Conservation (phyloP, 2,329 filamentous ascomycete species). For the Pezicula neosporulosa region DNA sequence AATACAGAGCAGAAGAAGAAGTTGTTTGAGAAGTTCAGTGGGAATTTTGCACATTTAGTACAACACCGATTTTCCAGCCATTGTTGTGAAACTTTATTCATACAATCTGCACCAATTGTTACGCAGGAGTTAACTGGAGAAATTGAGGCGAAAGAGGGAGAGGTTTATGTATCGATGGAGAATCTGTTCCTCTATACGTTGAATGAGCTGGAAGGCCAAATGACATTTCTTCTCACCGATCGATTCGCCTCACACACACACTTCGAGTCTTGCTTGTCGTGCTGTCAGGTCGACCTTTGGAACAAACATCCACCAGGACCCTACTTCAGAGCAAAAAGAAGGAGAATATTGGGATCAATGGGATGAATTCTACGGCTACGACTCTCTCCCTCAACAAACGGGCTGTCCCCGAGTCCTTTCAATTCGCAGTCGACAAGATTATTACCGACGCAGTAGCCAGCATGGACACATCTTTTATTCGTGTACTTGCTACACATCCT, state of each 20-base stretch:
- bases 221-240: conserved; percentile 78
- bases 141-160: conserved; percentile 40
- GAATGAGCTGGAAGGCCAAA: conserved; percentile 81
- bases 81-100: conserved; percentile 91
- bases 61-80: conserved; percentile 97
- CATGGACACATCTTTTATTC: conserved; percentile 76
- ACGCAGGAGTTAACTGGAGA: conserved; percentile 63
- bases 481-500: conserved; percentile 81
- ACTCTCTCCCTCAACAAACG: conserved; percentile 43
- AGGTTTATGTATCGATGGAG: conserved; percentile 66
- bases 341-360: conserved; percentile 69
- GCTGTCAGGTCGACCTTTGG: conserved; percentile 76
- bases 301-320: conserved; percentile 64
- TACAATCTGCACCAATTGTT: conserved; percentile 75
- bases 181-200: conserved; percentile 78
- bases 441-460: conserved; percentile 71
- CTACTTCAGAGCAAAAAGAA: conserved; percentile 92
- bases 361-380: conserved; percentile 44
- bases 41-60: conserved; percentile 84
- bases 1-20: conserved; percentile 77
- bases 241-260: conserved; percentile 90
- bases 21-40: conserved; percentile 79
- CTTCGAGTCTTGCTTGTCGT: conserved; percentile 83
- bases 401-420: conserved; percentile 76
- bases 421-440: conserved; percentile 73